Base-by-base conservation (phyloP, 2,329 filamentous ascomycete genomes). In the Ophiostoma quercus region DNA sequence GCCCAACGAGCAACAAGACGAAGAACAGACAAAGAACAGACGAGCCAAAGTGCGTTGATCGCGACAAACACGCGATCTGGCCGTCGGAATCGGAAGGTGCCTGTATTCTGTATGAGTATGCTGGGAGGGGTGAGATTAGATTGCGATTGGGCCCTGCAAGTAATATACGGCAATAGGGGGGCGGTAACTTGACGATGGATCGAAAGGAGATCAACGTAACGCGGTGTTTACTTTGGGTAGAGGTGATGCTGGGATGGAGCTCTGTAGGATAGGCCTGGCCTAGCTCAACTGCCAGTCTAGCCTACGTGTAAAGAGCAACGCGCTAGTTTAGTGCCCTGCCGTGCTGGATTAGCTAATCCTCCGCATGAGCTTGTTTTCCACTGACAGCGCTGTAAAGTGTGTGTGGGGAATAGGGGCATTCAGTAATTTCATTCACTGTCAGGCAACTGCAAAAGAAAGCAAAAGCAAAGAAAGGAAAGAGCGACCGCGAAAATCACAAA, bases 31-130 rank as follows among this genome's bases (percentile, higher is more conserved):
- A 2, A 29, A 29, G 2, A 29, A 2, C 25, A 29, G 25, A 29
- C 25, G 41, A 67, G 19, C 62, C 62, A 19, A 67, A 66, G 68
- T 68, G 66, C 57, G 68, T 68, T 69, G 69, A 71, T 68, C 66
- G 60, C 60, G 67, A 11, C 57, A 62, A 72, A 71, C 71, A 72
- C 69, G 69, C 69, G 71, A 72, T 69, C 62, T 32, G 25, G 25
- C 51, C 43, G 67, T 69, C 65, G 62, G 41, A 54, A 68, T 37
- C 57, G 25, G 25, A 34, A 34, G 29, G 32, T 34, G 57, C 57
- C 25, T 29, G 25, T 29, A 29, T 29, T 29, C n/a, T n/a, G n/a
- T n/a, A n/a, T n/a, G n/a, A n/a, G 25, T 29, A 29, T 29, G 25
- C 34, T 34, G 34, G 8, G 57, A 62, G 25, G 57, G 57, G 57